These are phyloP conservation scores for Xerocomellus dryophilus DNA, from an alignment of 768 basidiomycete species.

Conservation along the genomic window DNA sequence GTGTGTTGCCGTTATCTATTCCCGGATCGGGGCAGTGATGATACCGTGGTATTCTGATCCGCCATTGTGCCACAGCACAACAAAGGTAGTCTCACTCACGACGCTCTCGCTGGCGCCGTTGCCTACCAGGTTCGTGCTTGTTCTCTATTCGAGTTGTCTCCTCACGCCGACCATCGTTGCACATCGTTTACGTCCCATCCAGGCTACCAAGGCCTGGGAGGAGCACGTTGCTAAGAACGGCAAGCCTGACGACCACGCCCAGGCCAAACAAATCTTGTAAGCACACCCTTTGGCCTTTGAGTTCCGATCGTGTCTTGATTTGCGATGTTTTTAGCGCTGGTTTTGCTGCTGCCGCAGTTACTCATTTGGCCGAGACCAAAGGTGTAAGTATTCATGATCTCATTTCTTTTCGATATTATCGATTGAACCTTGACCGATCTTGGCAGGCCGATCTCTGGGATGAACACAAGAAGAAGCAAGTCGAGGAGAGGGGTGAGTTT, in stretches of 20 bases:
- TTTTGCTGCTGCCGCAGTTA: slow-evolving; percentile 1
- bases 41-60: not conserved
- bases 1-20: not conserved
- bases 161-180: not conserved
- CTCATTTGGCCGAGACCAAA: slow-evolving; percentile 17
- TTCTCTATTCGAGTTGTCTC: not conserved
- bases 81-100: slow-evolving; percentile 17
- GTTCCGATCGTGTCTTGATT: not conserved
- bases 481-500: not conserved
- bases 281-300: not conserved
- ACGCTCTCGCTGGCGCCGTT: slow-evolving; percentile 17
- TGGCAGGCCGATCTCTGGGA: slow-evolving; percentile 7
- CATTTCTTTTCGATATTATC: not conserved
- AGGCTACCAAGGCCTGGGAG: slow-evolving; percentile 23
- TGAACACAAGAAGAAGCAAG: not conserved
- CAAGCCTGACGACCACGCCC: slow-evolving; percentile 18
- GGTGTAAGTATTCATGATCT: slow-evolving; percentile 8
- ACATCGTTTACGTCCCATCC: not conserved
- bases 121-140: slow-evolving; percentile 15
- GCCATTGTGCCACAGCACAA: slow-evolving; percentile 2
- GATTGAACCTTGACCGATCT: not conserved
- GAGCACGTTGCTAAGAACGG: slow-evolving; percentile 11
- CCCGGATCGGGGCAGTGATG: not conserved
- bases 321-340: slow-evolving; percentile 7
- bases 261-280: slow-evolving; percentile 23